Conservation (phyloP, 1,139 yeast genomes). For the Geotrichum aggregatum region DNA sequence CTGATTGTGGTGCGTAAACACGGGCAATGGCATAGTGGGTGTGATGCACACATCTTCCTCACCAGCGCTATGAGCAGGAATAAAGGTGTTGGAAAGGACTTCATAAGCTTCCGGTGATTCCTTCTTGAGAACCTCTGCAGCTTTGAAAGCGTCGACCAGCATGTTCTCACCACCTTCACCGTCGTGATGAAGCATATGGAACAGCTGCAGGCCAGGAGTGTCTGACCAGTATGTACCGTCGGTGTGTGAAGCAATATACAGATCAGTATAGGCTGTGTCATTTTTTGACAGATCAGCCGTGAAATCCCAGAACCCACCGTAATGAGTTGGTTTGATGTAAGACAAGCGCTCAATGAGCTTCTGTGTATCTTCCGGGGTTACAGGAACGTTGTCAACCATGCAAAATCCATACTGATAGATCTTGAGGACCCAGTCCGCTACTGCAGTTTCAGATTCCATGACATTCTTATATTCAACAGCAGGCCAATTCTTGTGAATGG, state of each 20-base stretch:
- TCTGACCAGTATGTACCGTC: slow-evolving; percentile 80
- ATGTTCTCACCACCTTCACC: slow-evolving; percentile 75
- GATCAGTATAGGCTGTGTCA: slow-evolving; percentile 72
- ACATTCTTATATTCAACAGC: slow-evolving; percentile 49
- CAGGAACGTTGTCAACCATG: slow-evolving; percentile 61
- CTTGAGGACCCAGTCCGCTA: slow-evolving; percentile 57
- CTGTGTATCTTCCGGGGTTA: slow-evolving; percentile 58
- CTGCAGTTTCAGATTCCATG: slow-evolving; percentile 47
- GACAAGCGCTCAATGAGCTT: slow-evolving; percentile 56
- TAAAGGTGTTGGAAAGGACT: slow-evolving; percentile 48
- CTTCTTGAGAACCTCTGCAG: slow-evolving; percentile 51
- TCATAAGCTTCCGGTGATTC: slow-evolving; percentile 55
- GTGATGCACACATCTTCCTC: slow-evolving; percentile 64
- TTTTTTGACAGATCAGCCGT: slow-evolving; percentile 67
- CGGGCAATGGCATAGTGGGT: slow-evolving; percentile 55
- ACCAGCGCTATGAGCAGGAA: slow-evolving; percentile 78
- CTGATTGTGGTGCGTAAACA: slow-evolving; percentile 52
- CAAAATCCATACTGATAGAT: slow-evolving; percentile 62
- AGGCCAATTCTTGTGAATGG: slow-evolving; percentile 48
- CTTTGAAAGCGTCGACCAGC: slow-evolving; percentile 63
- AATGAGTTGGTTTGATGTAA: slow-evolving; percentile 68
- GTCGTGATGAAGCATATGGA: slow-evolving; percentile 62
- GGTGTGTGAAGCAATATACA: slow-evolving; percentile 64
- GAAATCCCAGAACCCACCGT: slow-evolving; percentile 81
- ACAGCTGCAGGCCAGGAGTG: slow-evolving; percentile 69